Base-by-base conservation (phyloP, 192 early-diverging fungal species). In the Borealophlyctis nickersoniae region DNA sequence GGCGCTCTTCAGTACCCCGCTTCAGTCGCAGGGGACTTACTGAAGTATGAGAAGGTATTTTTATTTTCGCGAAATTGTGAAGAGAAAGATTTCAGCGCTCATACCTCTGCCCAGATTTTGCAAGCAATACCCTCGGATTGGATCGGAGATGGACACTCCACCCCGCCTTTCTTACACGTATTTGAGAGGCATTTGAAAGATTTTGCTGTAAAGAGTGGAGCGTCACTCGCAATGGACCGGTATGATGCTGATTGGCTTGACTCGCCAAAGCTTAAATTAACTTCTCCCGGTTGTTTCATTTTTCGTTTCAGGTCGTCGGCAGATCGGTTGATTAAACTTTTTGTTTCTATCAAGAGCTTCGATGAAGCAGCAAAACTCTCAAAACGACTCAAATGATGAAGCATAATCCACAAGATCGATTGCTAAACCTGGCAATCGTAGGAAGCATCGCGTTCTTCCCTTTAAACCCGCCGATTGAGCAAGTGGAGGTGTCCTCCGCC, bases 61-160 rank as follows among this genome's bases (percentile, higher is more conserved):
- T 5, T 14, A 24, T 5, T 7, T 9, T 53, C 9, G 7, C 52
- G 26, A 5, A 9, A 23, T 53, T 53, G n/a, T 23, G 7, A 14
- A 23, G 9, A 23, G 26, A 9, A 5, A 9, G 13, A 23, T 9
- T 53, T 23, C 5, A 53, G 9, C 9, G 9, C 52, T 9, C 52
- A 5, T 5, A 53, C 5, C 26, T 23, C 52, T 7, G 5, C 16
- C 52, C 26, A 59, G 36, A 59, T 59, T 48, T 19, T 39, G 24
- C 32, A 59, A 5, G 14, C 32, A 4, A 39, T 59, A 59, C 58
- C 58, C 30, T 0, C 24, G n/a, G 30, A 0, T 9, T 59, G 58
- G 58, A 59, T 59, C 16, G 58, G 22, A 14, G 58, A 59, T 19
- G 33, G 30, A 45, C 19, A 45, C 39, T 45, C 39, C 7, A 19